Percentiles rank a stretch among this genome's conserved stretches.
Conservation (phyloP, 208 protist genomes). For the Trichomonas tenax region DNA sequence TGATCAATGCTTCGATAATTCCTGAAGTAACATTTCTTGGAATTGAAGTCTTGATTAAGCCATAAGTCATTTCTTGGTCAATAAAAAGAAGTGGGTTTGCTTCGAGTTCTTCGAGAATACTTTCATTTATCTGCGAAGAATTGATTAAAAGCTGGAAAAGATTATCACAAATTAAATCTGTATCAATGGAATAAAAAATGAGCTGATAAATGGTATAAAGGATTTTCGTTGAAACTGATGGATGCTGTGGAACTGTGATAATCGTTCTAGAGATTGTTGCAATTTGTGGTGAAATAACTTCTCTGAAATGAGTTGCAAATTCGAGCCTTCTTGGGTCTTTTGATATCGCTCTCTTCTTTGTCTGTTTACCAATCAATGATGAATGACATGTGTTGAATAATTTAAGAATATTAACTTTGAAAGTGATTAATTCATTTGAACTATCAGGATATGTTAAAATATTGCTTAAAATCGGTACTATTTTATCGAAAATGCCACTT, state of each 20-base stretch:
- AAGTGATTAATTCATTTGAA: not conserved
- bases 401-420: not conserved
- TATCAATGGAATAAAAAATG: not conserved
- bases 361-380: not conserved
- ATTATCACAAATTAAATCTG: not conserved
- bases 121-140: not conserved
- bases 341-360: not conserved
- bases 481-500: not conserved
- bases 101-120: not conserved
- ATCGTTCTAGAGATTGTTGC: not conserved
- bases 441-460: not conserved
- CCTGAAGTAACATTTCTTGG: not conserved
- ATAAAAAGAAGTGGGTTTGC: not conserved
- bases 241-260: not conserved
- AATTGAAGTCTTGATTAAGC: not conserved
- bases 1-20: not conserved
- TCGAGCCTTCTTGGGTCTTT: not conserved
- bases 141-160: not conserved
- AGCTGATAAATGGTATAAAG: not conserved
- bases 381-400: not conserved
- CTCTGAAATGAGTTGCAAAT: not conserved
- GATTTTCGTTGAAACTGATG: not conserved
- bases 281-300: not conserved
- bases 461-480: not conserved
- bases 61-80: not conserved